Base-by-base conservation (phyloP, 2,329 filamentous ascomycete species). In the Fusarium zealandicum region DNA sequence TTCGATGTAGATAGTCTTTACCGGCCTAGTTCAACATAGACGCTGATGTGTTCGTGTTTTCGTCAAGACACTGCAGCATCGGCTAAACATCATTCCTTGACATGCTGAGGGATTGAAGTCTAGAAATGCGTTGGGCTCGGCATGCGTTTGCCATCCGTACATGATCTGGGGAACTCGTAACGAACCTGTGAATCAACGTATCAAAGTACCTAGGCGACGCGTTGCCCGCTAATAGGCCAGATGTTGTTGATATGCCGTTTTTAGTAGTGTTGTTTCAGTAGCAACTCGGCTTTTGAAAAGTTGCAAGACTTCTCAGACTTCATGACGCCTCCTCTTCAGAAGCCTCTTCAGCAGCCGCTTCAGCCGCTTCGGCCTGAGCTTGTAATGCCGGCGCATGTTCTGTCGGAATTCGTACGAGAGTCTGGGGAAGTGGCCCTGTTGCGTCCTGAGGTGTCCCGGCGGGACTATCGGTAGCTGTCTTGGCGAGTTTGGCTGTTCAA, bases 401-500 rank as follows among this genome's bases (percentile, higher is more conserved):
- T 13, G 90, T 92, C 1, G 91, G 91, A 63, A 95, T 93, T 59
- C 91, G 85, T 30, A 96, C 91, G 13, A 96, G 80, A 14, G 90
- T 93, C 70, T 93, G 89, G 2, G 91, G 91, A 33, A 95, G 78
- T 33, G 83, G 76, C n/a, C 80, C 67, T 48, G 75, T 64, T 44
- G 79, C 73, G 59, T 75, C 73, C 30, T 78, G 73, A 3, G 73
- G 67, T 36, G 78, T 73, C 43, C 73, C 70, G 22, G 57, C 41
- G 4, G 60, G 39, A 27, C 60, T 38, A 16, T 76, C 73, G 37
- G 76, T 67, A 64, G 81, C 80, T 3, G 86, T 82, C 64, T 82
- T 86, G 13, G 89, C 83, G 20, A 93, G 78, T 79, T 90, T 90
- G 51, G 84, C 89, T 92, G 57, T 47, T 57, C 18, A 10, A 20